A percentile compares a stretch with the other conserved stretches of the same genome.
Evolutionary conservation across 2,329 filamentous ascomycete genomes (phyloP).

Genomic region (Epichloe sp.): DNA sequence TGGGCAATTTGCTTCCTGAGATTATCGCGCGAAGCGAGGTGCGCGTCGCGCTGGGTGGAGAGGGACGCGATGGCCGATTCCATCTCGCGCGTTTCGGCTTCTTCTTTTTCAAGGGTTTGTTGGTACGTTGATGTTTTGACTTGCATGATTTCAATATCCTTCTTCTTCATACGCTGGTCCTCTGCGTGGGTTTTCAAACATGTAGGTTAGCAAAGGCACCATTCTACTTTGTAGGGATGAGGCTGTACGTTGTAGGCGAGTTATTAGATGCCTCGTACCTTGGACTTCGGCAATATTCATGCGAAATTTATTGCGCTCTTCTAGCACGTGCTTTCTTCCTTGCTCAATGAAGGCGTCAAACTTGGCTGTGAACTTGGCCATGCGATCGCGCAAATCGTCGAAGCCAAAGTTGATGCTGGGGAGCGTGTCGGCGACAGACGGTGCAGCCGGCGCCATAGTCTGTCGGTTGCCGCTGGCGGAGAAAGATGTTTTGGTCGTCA

Average conservation of each 20-base stretch:
- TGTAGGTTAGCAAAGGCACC: constrained; percentile 1
- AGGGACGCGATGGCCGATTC: constrained; percentile 47
- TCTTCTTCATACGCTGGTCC: constrained; percentile 80
- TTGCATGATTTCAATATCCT: constrained; percentile 71
- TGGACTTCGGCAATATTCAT: constrained; percentile 82
- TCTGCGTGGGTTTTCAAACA: constrained; percentile 36
- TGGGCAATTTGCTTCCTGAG: constrained; percentile 50
- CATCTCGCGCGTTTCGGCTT: constrained; percentile 65
- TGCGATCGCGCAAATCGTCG: constrained; percentile 86
- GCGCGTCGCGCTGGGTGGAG: constrained; percentile 45
- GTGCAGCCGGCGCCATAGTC: constrained; percentile 42
- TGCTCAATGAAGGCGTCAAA: constrained; percentile 94
- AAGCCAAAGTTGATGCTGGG: constrained; percentile 93
- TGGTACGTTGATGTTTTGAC: constrained; percentile 58
- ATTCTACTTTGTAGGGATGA: not conserved
- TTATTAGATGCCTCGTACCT: constrained; percentile 40
- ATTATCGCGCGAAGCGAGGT: constrained; percentile 41
- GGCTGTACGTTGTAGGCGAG: not conserved
- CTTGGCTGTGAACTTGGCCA: constrained; percentile 78
- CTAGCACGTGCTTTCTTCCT: constrained; percentile 75
- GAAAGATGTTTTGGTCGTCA: constrained; percentile 16
- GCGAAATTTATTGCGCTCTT: constrained; percentile 88
- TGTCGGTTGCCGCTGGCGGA: constrained; percentile 49
- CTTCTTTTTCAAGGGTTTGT: constrained; percentile 63
- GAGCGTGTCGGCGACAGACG: constrained; percentile 63